These are phyloP conservation scores for Chenopodium album DNA, from an alignment of 148 eudicot genomes.

Conservation along the genomic window DNA sequence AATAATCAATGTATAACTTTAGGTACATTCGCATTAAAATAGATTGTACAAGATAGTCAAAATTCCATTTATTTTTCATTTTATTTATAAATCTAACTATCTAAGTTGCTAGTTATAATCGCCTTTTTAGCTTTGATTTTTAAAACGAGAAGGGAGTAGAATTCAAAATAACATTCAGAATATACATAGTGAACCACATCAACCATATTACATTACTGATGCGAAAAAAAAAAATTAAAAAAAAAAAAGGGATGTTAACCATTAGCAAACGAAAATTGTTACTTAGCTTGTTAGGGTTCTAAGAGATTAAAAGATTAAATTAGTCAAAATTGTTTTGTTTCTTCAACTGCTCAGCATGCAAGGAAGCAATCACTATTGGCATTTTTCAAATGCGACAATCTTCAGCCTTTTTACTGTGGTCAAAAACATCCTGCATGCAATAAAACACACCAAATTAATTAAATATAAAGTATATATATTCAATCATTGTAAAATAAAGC, in stretches of 20 bases:
- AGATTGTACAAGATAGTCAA: too few relatives aligned
- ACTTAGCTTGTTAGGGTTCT: not conserved
- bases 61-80: too few relatives aligned
- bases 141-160: too few relatives aligned
- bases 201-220: too few relatives aligned
- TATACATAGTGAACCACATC: too few relatives aligned
- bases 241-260: not conserved
- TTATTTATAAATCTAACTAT: too few relatives aligned
- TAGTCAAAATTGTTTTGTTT: not conserved
- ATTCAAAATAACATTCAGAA: too few relatives aligned
- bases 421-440: slow-evolving; percentile 32
- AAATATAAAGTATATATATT: not conserved
- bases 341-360: not conserved
- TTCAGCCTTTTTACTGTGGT: slow-evolving; percentile 32
- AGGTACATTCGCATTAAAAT: too few relatives aligned
- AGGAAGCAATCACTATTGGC: not conserved
- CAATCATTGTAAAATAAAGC: not conserved
- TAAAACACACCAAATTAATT: not conserved
- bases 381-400: slow-evolving; percentile 23
- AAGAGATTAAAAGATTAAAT: not conserved
- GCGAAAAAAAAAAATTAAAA: too few relatives aligned
- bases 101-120: too few relatives aligned
- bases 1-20: too few relatives aligned
- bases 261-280: not conserved
- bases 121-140: too few relatives aligned